Conservation (phyloP, 371 early-diverging fungal genomes). For the Lichtheimia ornata region DNA sequence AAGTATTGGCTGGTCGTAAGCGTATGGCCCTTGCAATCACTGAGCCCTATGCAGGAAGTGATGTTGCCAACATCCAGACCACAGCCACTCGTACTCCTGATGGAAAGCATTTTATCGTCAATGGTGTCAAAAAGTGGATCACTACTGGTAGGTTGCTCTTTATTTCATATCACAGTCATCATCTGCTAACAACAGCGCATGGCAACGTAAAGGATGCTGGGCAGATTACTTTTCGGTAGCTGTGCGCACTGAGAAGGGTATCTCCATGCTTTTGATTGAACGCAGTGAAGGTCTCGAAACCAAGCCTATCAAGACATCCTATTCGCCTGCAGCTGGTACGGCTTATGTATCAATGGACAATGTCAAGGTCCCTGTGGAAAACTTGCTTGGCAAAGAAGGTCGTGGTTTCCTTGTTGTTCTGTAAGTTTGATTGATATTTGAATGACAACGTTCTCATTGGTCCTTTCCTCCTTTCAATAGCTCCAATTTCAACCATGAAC, state of each 20-base stretch:
- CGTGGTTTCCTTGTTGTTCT: slow-evolving; percentile 65
- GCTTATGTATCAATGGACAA: slow-evolving; percentile 55
- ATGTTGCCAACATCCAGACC: slow-evolving; percentile 76
- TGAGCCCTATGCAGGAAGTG: slow-evolving; percentile 76
- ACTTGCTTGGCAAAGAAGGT: slow-evolving; percentile 86
- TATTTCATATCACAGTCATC: too few relatives aligned
- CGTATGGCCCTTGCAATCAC: slow-evolving; percentile 73
- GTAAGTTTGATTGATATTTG: background rate
- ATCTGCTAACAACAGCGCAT: background rate
- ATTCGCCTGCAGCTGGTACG: slow-evolving; percentile 60
- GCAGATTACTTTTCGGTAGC: slow-evolving; percentile 76
- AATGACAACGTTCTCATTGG: background rate
- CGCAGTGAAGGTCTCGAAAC: slow-evolving; percentile 58
- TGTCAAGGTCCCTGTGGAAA: slow-evolving; percentile 74
- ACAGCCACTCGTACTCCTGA: slow-evolving; percentile 71
- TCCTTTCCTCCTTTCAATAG: background rate
- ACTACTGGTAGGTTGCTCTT: slow-evolving; percentile 75
- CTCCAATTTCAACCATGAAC: slow-evolving; percentile 78
- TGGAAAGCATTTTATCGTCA: slow-evolving; percentile 69
- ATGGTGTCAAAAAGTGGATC: slow-evolving; percentile 83
- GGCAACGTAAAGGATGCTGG: slow-evolving; percentile 12
- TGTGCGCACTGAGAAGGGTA: slow-evolving; percentile 62
- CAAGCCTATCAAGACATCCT: slow-evolving; percentile 65
- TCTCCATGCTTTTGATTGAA: slow-evolving; percentile 68
- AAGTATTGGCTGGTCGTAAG: slow-evolving; percentile 73